Evolutionary conservation across 2,329 filamentous ascomycete species (phyloP), one percentile per base, ranked within the genome.

Genomic region (Ilyonectria sp.): DNA sequence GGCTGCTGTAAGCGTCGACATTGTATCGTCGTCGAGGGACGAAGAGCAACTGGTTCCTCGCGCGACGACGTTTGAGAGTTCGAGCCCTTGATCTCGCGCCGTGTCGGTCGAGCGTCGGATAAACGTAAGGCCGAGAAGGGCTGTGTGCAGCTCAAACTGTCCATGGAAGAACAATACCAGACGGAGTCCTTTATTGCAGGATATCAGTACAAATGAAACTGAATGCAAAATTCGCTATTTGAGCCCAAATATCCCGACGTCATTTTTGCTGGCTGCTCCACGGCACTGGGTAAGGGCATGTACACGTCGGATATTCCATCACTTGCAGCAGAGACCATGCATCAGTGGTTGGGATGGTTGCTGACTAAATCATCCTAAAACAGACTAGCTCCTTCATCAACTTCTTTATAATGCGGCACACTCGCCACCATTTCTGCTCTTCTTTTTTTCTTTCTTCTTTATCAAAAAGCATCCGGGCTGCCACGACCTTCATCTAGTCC

Each of bases 381-480:
- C 3, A 50, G 69, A 53, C 72, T 79, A 78, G 76, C 77, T 69
- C n/a, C 1, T 0, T n/a, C 19, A 21, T 52, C 43, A 61, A 65
- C 8, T 13, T 57, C 70, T 75, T 75, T 79, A 76, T 77, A 63
- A 75, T 54, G 57, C 61, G 49, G 67, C 44, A 23, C 17, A 53
- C 43, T 59, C 60, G 29, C 67, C 68, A 50, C 69, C 79, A 80
- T 79, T 75, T 75, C 77, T 68, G 70, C 70, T 75, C 70, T 78
- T 80, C 80, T 80, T 78, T 79, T 78, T 80, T 81, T 72, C 68
- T 78, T 79, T 80, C 81, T 85, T 82, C 80, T 82, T 83, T 85
- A 89, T 89, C 87, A 90, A 90, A 89, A 89, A 90, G 86, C 84
- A 83, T 79, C 83, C 88, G 86, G 88, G 86, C 82, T 82, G 88